Evolutionary conservation across 164 flowering plant genomes (phyloP).

Genomic region (Litsea cubeba): DNA sequence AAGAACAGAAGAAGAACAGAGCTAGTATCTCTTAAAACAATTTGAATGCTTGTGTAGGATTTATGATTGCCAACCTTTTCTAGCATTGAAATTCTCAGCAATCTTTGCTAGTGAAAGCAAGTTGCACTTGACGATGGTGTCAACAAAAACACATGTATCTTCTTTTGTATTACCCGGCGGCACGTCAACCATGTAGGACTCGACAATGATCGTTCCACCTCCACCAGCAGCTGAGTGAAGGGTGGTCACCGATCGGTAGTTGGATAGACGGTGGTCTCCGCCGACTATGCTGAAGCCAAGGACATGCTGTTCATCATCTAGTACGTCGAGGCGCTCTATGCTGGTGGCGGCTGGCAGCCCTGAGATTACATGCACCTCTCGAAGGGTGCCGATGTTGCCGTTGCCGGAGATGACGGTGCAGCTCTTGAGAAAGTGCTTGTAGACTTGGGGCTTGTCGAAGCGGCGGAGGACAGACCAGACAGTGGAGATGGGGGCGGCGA

Average conservation of each 20-base stretch:
- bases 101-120: slow-evolving; percentile 64
- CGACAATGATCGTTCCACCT: slow-evolving; percentile 59
- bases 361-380: slow-evolving; percentile 63
- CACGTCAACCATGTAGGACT: slow-evolving; percentile 72
- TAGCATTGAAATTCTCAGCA: slow-evolving; percentile 24
- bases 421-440: slow-evolving; percentile 71
- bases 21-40: too few species aligned
- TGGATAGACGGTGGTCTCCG: slow-evolving; percentile 71
- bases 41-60: neutral
- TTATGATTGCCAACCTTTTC: neutral
- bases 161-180: slow-evolving; percentile 70
- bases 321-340: slow-evolving; percentile 74
- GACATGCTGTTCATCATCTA: slow-evolving; percentile 73
- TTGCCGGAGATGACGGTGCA: slow-evolving; percentile 60
- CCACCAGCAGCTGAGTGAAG: slow-evolving; percentile 43
- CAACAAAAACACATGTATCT: slow-evolving; percentile 65
- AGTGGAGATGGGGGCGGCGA: slow-evolving; percentile 56
- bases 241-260: slow-evolving; percentile 64
- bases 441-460: slow-evolving; percentile 77
- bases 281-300: slow-evolving; percentile 73
- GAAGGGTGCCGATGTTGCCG: slow-evolving; percentile 48
- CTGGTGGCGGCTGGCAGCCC: slow-evolving; percentile 68
- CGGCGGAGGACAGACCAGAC: slow-evolving; percentile 86
- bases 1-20: too few species aligned
- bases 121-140: slow-evolving; percentile 71